phyloP scores from a whole-genome alignment of 106 monocot species.

The Dendrobium catenatum region DNA sequence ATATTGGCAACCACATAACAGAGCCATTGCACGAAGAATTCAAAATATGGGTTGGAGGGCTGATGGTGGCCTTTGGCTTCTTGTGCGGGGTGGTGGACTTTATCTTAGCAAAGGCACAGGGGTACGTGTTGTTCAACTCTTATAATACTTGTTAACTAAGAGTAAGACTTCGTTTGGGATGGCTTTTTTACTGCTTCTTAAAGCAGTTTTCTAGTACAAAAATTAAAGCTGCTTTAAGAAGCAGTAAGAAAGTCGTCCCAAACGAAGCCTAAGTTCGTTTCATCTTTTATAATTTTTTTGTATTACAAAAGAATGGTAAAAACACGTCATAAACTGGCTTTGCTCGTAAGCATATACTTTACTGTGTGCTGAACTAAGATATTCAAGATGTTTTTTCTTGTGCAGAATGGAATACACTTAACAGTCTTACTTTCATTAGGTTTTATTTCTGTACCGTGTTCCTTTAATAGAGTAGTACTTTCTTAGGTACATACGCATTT shows the following conservation, averaged over 20 bases:
- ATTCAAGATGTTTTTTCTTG: not conserved
- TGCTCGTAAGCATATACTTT: not conserved
- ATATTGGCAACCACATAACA: constrained; percentile 98
- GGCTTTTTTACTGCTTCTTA: too few relatives aligned
- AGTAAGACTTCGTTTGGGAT: too few relatives aligned
- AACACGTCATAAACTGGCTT: not conserved
- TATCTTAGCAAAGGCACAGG: constrained; percentile 95
- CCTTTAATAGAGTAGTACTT: not conserved
- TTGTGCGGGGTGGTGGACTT: constrained; percentile 86
- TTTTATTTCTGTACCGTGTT: not conserved
- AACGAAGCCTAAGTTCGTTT: not conserved
- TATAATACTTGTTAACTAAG: not conserved
- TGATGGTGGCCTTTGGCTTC: constrained; percentile 98
- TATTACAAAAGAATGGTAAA: not conserved
- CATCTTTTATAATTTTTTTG: not conserved
- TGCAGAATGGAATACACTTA: not conserved
- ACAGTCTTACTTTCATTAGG: too few relatives aligned
- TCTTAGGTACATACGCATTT: too few relatives aligned
- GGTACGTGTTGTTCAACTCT: constrained; percentile 26
- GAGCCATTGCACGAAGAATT: constrained; percentile 80
- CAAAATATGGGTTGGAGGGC: constrained; percentile 99
- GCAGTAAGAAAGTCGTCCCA: too few relatives aligned
- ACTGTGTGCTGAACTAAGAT: not conserved
- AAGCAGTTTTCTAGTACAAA: too few relatives aligned
- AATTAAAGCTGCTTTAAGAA: too few relatives aligned